Percentiles rank a stretch among this genome's conserved stretches.
Evolutionary conservation across 306 rosid species (phyloP).

Genomic region (Prunus mume): DNA sequence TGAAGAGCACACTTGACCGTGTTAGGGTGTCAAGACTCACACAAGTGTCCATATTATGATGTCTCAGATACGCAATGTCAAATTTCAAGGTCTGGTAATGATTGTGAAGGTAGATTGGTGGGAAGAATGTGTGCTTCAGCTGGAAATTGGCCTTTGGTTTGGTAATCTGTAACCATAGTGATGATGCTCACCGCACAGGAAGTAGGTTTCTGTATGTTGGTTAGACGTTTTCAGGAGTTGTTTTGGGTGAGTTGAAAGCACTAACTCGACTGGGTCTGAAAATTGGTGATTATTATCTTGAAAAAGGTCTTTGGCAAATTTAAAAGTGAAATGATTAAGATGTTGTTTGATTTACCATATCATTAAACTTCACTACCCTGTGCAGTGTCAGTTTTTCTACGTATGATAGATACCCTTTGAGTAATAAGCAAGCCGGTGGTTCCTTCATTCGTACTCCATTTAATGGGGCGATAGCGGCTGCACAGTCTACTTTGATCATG

Average conservation of each 20-base stretch:
- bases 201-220: not conserved
- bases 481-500: not conserved
- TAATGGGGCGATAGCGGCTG: not conserved
- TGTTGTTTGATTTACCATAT: not conserved
- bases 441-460: not conserved
- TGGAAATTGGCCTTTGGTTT: slow-evolving; percentile 1
- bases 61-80: not conserved
- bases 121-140: not conserved
- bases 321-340: not conserved
- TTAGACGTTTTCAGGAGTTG: slow-evolving; percentile 7
- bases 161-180: not conserved
- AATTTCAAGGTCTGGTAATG: not conserved
- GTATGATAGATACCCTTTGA: not conserved
- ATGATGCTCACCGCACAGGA: too few species aligned
- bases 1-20: not conserved
- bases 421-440: not conserved
- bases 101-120: not conserved
- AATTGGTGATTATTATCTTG: not conserved
- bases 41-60: not conserved
- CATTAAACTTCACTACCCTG: not conserved
- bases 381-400: not conserved
- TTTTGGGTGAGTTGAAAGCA: not conserved
- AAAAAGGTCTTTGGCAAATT: not conserved
- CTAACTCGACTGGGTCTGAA: not conserved
- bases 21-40: not conserved